Evolutionary conservation across 352 stramenopile species (phyloP), one percentile per base, ranked within the genome.

Genomic region (Thraustochytrium striatum): DNA sequence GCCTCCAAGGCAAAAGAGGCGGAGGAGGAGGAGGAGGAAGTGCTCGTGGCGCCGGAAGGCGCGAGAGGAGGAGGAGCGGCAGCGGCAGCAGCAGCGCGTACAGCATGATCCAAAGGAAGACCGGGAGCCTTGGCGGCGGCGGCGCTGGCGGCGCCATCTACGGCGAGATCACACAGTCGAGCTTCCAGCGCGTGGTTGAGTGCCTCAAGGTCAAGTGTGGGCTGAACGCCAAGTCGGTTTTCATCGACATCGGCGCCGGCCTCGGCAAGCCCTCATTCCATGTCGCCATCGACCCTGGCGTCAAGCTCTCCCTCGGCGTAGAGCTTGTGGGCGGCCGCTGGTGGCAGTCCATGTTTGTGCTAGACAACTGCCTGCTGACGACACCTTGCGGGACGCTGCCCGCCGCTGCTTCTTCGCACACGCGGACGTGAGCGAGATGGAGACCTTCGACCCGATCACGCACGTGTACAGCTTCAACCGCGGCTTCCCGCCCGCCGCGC

Each of bases 401-500:
- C 47, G 21, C 13, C 85, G 83, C 62, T 38, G 87, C 68, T 89
- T 96, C 43, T 98, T 99, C 78, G 90, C 92, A 1, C 88, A 91
- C 7, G 93, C 92, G 9, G 93, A 99, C 84, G 98, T 99, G 72
- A 96, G 89, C 11, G 84, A 94, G 75, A 94, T 94, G 0, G 87
- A 90, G 39, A 94, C 89, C 36, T 94, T 98, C 44, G 92, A 98
- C 85, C 94, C 94, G 0, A 98, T 98, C 81, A 98, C 94, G 3
- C 95, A 99, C 85, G 89, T 98, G 28, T 99, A 99, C 85, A 98
- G 96, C 88, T 98, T 98, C 83, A 95, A 98, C 72, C 94, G 98
- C 69, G 95, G 94, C 16, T 98, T 99, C 82, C 95, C 95, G n/a
- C 94, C 94, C 0, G 83, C 88, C 44, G 87, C 84, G 94, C 72